Evolutionary conservation across 371 early-diverging fungal species (phyloP).

Genomic region (Dinochytrium kinnereticum): DNA sequence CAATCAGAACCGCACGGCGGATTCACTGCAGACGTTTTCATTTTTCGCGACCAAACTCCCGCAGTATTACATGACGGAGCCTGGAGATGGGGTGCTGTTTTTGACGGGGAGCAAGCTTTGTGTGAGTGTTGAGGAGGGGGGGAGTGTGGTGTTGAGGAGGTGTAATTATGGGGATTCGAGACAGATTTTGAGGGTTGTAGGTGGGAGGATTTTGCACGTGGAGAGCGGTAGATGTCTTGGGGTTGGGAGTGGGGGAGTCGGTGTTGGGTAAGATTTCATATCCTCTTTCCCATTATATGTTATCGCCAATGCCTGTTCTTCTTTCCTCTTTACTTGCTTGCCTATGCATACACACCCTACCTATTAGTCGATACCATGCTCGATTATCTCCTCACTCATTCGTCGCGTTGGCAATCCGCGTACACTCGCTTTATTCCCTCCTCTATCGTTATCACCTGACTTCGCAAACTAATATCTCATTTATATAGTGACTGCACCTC

Average conservation of each 20-base stretch:
- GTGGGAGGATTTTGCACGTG: background rate
- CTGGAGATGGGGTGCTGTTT: background rate
- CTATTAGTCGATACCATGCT: too few species aligned
- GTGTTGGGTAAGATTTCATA: background rate
- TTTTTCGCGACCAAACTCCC: background rate
- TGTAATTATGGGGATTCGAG: background rate
- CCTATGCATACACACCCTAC: too few species aligned
- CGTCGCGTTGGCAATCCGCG: too few species aligned
- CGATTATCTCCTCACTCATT: too few species aligned
- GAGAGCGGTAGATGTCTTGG: background rate
- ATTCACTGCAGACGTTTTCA: constrained; percentile 1
- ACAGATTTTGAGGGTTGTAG: background rate
- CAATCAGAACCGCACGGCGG: constrained; percentile 14
- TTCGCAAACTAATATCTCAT: too few species aligned
- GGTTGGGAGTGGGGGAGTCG: background rate
- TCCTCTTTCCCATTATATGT: too few species aligned
- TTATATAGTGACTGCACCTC: constrained; percentile 4
- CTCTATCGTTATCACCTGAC: background rate
- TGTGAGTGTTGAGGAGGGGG: background rate
- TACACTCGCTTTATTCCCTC: background rate
- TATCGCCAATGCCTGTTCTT: too few species aligned
- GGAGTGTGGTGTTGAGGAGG: background rate
- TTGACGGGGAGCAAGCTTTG: background rate
- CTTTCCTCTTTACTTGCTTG: background rate
- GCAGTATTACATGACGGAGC: background rate